Evolutionary conservation across 306 rosid species (phyloP), one percentile per base, ranked within the genome.

Genomic region (Echinosophora koreensis): DNA sequence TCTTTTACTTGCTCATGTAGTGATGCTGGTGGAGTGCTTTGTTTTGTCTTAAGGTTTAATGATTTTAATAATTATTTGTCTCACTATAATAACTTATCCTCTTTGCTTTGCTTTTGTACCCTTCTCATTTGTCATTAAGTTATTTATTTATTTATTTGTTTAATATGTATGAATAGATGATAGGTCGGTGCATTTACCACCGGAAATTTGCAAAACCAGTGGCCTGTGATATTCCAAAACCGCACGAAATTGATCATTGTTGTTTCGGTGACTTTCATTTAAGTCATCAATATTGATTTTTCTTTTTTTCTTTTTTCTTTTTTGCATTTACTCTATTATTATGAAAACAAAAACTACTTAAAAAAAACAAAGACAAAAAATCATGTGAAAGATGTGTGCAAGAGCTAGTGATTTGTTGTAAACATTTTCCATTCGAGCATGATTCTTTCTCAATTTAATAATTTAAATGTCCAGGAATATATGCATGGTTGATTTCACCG

Each of bases 131-230:
- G n/a, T 75, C 15, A n/a, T 38, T 15, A 12, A 8, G 14, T 44
- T 61, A 34, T 63, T 34, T 60, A n/a, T 50, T 44, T 61, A 34
- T 63, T 34, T 49, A 51, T 51, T 14, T 59, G 35, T 30, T 59
- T 59, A 59, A 30, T 30, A 44, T 44, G 11, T 44, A 44, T 44
- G 50, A 44, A 5, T 30, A 10, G 3, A 30, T 59, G 66, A 47
- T 11, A 14, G 75, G 85, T 69, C 84, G 71, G 84, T 81, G 80
- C 37, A 27, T 39, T 70, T 47, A 56, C 77, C 67, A 46, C 72
- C 70, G 8, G 63, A 81, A 35, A 42, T 16, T 9, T 5, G 5
- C 74, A 67, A 77, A 77, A 85, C 83, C 4, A 81, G 63, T 28
- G 83, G 83, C 74, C 56, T 4, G 27, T 18, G 63, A 51, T 1